phyloP scores from a whole-genome alignment of 176 grass and related monocot species.

The Zoysia japonica region DNA sequence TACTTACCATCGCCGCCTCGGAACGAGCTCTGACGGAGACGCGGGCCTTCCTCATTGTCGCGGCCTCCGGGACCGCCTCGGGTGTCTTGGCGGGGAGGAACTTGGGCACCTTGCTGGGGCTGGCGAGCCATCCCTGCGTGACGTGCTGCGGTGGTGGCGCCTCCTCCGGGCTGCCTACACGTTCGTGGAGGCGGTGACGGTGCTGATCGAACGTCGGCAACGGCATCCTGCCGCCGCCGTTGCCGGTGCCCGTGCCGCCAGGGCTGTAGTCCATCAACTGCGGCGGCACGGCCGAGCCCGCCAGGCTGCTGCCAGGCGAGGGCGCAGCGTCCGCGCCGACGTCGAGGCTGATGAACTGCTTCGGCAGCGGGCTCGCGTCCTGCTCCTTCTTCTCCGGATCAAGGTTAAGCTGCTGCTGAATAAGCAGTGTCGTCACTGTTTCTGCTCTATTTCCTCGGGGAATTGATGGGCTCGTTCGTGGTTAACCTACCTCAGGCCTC shows the following conservation, averaged over 20 bases:
- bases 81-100: slow-evolving; percentile 48
- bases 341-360: slow-evolving; percentile 30
- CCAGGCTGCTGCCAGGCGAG: slow-evolving; percentile 7
- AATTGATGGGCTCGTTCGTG: no score
- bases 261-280: background rate
- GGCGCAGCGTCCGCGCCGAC: slow-evolving; percentile 40
- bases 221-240: slow-evolving; percentile 1
- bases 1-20: slow-evolving; percentile 69
- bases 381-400: slow-evolving; percentile 36
- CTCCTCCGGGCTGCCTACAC: slow-evolving; percentile 29
- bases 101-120: slow-evolving; percentile 41
- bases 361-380: slow-evolving; percentile 33
- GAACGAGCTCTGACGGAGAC: slow-evolving; percentile 85
- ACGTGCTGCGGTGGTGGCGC: slow-evolving; percentile 23
- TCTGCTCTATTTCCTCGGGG: no score
- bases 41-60: slow-evolving; percentile 89
- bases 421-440: no score
- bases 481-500: no score
- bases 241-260: background rate
- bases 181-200: slow-evolving; percentile 11
- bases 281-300: background rate
- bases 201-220: slow-evolving; percentile 37
- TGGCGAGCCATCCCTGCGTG: slow-evolving; percentile 35
- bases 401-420: background rate
- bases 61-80: slow-evolving; percentile 62